Percentiles rank a stretch among this genome's conserved stretches.
Evolutionary conservation across 805 yeast species (phyloP).

Genomic region (Babjeviella inositovora): DNA sequence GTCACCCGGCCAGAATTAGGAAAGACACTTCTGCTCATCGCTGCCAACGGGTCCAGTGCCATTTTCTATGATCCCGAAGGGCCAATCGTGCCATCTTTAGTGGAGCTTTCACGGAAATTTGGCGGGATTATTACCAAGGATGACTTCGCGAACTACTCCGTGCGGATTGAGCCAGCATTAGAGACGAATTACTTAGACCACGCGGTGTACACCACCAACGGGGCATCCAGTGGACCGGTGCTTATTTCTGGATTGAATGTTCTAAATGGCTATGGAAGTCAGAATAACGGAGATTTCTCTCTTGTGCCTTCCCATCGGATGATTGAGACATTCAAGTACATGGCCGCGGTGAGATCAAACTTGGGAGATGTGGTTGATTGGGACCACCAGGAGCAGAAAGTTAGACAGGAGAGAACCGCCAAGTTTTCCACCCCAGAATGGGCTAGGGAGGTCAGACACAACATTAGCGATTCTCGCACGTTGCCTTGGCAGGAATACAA

Average conservation of each 20-base stretch:
- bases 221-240: too few species aligned
- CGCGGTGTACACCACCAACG: constrained; percentile 11
- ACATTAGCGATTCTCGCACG: constrained; percentile 43
- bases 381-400: constrained; percentile 8
- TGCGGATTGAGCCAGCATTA: constrained; percentile 27
- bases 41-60: constrained; percentile 60
- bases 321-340: constrained; percentile 87
- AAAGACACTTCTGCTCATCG: constrained; percentile 48
- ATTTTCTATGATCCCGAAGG: constrained; percentile 78
- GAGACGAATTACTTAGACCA: constrained; percentile 19
- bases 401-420: constrained; percentile 13
- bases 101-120: constrained; percentile 22
- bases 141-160: constrained; percentile 57
- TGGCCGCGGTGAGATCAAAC: constrained; percentile 73
- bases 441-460: constrained; percentile 29
- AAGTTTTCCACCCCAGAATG: constrained; percentile 37
- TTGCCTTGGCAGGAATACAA: constrained; percentile 55
- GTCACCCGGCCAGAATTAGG: constrained; percentile 50
- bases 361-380: constrained; percentile 47
- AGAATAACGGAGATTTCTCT: constrained; percentile 9
- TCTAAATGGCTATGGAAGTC: constrained; percentile 25
- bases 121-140: constrained; percentile 54
- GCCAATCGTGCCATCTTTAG: constrained; percentile 48
- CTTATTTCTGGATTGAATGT: constrained; percentile 53
- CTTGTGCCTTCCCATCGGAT: constrained; percentile 46